Conservation (phyloP, 2,329 filamentous ascomycete species). For the Fonsecaea multimorphosa region DNA sequence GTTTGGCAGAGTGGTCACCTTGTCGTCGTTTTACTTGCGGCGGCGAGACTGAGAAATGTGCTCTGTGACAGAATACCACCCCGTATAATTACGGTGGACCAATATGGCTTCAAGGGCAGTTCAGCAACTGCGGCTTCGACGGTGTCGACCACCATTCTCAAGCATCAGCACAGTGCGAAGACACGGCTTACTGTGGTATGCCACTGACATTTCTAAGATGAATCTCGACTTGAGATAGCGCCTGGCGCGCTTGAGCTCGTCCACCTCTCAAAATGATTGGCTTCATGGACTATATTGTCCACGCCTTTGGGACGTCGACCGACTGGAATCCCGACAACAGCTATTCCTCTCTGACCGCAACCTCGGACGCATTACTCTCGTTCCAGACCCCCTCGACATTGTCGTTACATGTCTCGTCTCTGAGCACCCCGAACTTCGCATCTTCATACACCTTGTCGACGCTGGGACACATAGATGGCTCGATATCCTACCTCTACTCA, state of each 20-base stretch:
- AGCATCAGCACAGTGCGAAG: background rate
- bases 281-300: constrained; percentile 97
- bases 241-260: constrained; percentile 22
- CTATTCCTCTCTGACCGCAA: constrained; percentile 84
- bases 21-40: background rate
- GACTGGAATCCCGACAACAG: constrained; percentile 92
- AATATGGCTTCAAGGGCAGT: background rate
- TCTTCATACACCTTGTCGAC: constrained; percentile 92
- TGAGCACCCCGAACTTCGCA: constrained; percentile 90
- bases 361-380: constrained; percentile 82
- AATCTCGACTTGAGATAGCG: constrained; percentile 32
- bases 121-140: background rate
- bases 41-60: background rate
- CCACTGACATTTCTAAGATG: constrained; percentile 8
- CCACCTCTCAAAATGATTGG: constrained; percentile 71
- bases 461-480: constrained; percentile 90
- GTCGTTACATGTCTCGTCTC: constrained; percentile 84
- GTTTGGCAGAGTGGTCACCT: background rate
- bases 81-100: background rate
- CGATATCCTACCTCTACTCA: constrained; percentile 95
- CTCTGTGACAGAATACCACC: background rate
- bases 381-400: constrained; percentile 86
- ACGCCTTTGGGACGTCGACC: constrained; percentile 84
- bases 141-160: background rate
- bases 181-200: background rate